Percentiles rank a stretch among this genome's conserved stretches.
Conservation (phyloP, 2,329 filamentous ascomycete genomes). For the Pseudocercospora crystallina region DNA sequence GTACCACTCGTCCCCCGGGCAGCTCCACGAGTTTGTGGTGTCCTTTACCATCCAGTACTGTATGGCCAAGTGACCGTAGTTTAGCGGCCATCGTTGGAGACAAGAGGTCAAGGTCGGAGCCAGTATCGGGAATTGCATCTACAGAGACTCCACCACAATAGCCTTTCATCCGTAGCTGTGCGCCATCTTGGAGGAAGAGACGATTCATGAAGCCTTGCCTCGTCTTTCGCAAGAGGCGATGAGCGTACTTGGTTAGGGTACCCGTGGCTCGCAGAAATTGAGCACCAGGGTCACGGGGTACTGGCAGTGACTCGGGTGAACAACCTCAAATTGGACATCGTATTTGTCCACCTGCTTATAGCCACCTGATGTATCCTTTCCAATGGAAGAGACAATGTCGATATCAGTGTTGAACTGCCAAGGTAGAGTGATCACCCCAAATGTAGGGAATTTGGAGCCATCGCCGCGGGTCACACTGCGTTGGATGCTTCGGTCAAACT, state of each 20-base stretch:
- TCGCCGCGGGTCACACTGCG: no score
- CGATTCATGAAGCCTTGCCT: neutral
- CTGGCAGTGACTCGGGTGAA: no score
- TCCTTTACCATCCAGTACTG: neutral
- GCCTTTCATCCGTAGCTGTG: slow-evolving; percentile 1
- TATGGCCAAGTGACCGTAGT: neutral
- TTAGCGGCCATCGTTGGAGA: slow-evolving; percentile 1
- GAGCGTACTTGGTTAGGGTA: neutral
- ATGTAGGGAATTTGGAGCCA: no score
- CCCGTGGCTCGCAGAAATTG: slow-evolving; percentile 1
- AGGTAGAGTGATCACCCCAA: no score
- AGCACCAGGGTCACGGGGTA: neutral
- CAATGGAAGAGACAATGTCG: no score
- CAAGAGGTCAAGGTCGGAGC: neutral
- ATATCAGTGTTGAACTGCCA: no score
- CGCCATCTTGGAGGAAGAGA: neutral
- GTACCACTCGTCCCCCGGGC: neutral
- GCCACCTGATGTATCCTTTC: no score
- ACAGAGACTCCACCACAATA: neutral
- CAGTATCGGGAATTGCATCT: neutral
- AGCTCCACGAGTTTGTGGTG: neutral
- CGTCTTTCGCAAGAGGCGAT: neutral
- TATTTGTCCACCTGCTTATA: no score
- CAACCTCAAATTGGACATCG: no score
- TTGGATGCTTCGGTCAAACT: no score